Base-by-base conservation (phyloP, 345 rosid genomes). In the Zanthoxylum bungeanum region DNA sequence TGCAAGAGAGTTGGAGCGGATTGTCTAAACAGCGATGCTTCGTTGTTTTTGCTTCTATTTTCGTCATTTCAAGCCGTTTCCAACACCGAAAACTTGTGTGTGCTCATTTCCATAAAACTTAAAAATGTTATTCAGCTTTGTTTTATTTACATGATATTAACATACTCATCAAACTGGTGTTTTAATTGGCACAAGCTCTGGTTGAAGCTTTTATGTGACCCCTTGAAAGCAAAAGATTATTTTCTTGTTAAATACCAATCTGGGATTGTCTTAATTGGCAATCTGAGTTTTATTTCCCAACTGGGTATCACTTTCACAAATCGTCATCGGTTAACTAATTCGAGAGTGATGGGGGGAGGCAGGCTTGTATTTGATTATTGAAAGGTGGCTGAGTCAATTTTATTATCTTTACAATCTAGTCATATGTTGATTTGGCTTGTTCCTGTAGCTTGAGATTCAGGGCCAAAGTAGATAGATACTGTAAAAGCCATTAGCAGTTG, bases 1-100 rank as follows among this genome's bases (percentile, higher is more conserved):
- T 10, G 98, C 99, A 0, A 85, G 99, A 71, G 99, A 96, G 85
- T 82, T 96, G 86, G 97, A 93, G 89, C 89, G 98, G 74, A 96
- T 96, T 19, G 99, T 95, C 79, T 95, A 85, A 83, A 46, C 28
- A 56, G 21, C n/a, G n/a, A 7, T 61, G 24, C 60, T 34, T 2
- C 56, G 64, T 55, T 69, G 72, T 25, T 25, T 72, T 37, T 28
- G 17, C 53, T 47, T 1, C 37, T 36, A 7, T 36, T 37, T 61
- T 25, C 69, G 27, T 24, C 59, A 31, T 2, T 42, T 6, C 52
- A 55, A 40, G 36, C 8, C 6, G 34, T 50, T 66, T 52, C 24
- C 17, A 14, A 8, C 21, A 63, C 39, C 37, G 40, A n/a, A n/a
- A n/a, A n/a, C n/a, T n/a, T n/a, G n/a, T n/a, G n/a, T n/a, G n/a